Base-by-base conservation (phyloP, 352 stramenopile species). In the Phytophthora melonis region DNA sequence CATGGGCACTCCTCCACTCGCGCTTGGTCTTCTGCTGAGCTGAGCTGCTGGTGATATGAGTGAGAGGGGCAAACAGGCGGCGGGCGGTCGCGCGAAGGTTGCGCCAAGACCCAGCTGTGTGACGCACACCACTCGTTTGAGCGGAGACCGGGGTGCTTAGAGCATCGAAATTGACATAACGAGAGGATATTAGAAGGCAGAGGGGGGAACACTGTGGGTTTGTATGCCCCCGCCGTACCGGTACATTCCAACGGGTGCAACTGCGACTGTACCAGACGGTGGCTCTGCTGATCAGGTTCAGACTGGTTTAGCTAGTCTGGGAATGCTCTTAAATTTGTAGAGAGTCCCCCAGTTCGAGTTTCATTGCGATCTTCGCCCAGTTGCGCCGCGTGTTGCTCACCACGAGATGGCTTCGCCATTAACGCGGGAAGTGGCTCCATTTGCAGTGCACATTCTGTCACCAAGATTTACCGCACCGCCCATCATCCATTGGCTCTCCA, bases 1-100 rank as follows among this genome's bases (percentile, higher is more conserved):
- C 85, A 92, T 77, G 19, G 43, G 34, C 53, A n/a, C 45, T 89
- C 64, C 39, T 68, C 25, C 25, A 30, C 25, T 30, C 65, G 70
- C 70, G 77, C 56, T 66, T 60, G 36, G 36, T 45, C 36, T n/a
- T 19, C 50, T 54, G 57, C 34, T 34, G 32, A 36, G 30, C 30
- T 43, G 60, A 62, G 62, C 58, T 72, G 66, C 67, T 72, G 19
- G 45, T 66, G 66, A 68, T 68, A 62, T 34, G 47, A 69, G 54
- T 70, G 54, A 47, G 36, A 45, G 45, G 27, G 63, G 36, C 34
- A 72, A 76, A 72, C 27, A 73, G 72, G 52, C 59, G 45, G 50
- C 11, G n/a, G 68, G 68, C 80, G 59, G 69, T 80, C 14, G 50
- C 64, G 53, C 21, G 60, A 81, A 80, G 39, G 68, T 74, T 50